These are phyloP conservation scores for Eimeria praecox DNA, from an alignment of 169 alveolate species.

Conservation along the genomic window DNA sequence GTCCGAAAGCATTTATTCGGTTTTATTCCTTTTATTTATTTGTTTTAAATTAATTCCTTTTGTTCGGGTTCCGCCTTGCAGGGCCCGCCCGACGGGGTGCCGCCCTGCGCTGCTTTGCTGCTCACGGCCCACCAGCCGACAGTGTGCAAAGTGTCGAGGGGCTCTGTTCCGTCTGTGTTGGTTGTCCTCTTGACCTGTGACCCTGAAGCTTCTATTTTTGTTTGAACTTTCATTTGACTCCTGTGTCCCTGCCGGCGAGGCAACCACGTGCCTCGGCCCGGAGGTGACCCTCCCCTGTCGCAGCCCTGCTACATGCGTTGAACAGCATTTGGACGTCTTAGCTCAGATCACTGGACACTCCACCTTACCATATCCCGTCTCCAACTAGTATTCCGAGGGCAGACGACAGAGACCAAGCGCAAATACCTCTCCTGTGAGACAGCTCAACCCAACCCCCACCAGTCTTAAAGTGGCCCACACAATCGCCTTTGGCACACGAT, in stretches of 20 bases:
- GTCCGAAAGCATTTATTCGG: neutral
- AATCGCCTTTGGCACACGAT: neutral
- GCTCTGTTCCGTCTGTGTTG: neutral
- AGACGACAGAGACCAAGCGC: neutral
- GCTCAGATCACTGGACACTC: no score
- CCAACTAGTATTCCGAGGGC: no score
- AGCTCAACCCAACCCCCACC: neutral
- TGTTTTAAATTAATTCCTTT: neutral
- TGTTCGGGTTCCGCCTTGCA: neutral
- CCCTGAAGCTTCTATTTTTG: neutral
- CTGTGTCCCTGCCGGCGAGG: neutral
- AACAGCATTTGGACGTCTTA: no score
- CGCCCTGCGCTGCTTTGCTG: neutral
- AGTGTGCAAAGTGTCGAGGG: neutral
- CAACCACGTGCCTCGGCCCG: neutral
- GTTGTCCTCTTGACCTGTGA: neutral
- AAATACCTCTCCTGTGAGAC: neutral
- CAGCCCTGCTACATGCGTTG: no score
- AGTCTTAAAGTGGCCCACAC: neutral
- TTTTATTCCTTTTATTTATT: neutral
- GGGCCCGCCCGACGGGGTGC: conserved; percentile 4
- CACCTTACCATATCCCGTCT: no score
- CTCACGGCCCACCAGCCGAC: neutral
- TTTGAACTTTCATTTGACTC: neutral
- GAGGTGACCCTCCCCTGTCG: no score